Percentiles rank a stretch among this genome's conserved stretches.
These are phyloP conservation scores for Pedinophyceae sp. DNA, from an alignment of 139 green algal species.

Conservation along the genomic window DNA sequence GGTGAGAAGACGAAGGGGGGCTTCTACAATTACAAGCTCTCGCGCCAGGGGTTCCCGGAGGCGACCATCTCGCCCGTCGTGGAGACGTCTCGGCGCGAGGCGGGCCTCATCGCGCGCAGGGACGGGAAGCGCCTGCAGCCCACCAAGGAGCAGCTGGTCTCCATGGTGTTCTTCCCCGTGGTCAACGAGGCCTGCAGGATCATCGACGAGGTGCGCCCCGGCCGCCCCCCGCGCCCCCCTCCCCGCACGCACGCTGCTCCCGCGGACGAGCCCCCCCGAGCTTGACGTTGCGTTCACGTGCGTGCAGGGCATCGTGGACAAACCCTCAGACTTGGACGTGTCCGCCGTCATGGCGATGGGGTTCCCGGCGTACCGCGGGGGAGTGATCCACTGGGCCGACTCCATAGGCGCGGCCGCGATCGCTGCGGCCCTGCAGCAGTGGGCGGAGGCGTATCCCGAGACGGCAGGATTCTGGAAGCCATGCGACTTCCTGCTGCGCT, in stretches of 20 bases:
- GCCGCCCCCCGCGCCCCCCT: too few relatives aligned
- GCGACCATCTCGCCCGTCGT: conserved; percentile 52
- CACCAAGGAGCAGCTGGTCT: conserved; percentile 71
- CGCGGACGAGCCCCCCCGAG: too few relatives aligned
- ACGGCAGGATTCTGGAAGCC: conserved; percentile 70
- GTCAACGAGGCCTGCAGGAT: conserved; percentile 59
- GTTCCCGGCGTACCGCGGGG: conserved; percentile 73
- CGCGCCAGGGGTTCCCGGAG: conserved; percentile 53
- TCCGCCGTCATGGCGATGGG: conserved; percentile 93
- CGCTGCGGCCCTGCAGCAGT: conserved; percentile 4
- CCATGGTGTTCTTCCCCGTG: conserved; percentile 96
- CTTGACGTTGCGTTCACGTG: too few relatives aligned
- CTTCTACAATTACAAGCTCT: conserved; percentile 87
- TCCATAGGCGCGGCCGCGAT: not conserved
- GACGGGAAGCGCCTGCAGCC: too few relatives aligned
- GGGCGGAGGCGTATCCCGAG: conserved; percentile 17
- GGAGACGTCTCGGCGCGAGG: conserved; percentile 19
- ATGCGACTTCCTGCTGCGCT: conserved; percentile 64
- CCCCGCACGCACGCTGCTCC: too few relatives aligned
- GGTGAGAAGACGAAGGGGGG: conserved; percentile 84
- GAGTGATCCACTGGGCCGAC: conserved; percentile 2
- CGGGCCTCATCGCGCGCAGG: conserved; percentile 15
- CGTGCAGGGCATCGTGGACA: conserved; percentile 91
- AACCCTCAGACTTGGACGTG: conserved; percentile 87
- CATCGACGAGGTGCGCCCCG: conserved; percentile 21